phyloP scores from a whole-genome alignment of 768 basidiomycete species.

The Cyclocybe cylindracea region DNA sequence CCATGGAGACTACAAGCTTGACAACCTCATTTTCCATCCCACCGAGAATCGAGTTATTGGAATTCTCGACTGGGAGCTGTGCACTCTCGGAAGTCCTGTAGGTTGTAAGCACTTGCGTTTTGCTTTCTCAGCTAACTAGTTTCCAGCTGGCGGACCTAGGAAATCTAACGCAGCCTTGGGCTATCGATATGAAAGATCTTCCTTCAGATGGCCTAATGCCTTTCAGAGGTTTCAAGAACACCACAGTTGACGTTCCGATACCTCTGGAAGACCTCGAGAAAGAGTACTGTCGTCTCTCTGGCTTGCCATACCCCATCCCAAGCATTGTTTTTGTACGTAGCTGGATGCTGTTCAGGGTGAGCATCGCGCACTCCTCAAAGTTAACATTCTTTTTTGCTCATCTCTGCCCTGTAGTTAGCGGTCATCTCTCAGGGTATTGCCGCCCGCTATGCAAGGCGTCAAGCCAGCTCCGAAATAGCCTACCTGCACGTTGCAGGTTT shows the following conservation, averaged over 20 bases:
- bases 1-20: constrained; percentile 98
- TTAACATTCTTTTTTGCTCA: not conserved
- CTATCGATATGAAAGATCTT: constrained; percentile 46
- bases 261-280: constrained; percentile 72
- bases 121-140: not conserved
- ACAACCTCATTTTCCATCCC: constrained; percentile 94
- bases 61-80: constrained; percentile 97
- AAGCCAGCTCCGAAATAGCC: constrained; percentile 87
- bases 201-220: constrained; percentile 23
- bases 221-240: constrained; percentile 67
- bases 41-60: constrained; percentile 92
- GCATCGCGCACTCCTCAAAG: constrained; percentile 19
- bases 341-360: constrained; percentile 83
- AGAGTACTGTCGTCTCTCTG: constrained; percentile 73
- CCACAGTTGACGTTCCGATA: constrained; percentile 56
- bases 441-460: constrained; percentile 79
- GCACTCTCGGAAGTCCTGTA: constrained; percentile 91
- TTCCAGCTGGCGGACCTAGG: constrained; percentile 81
- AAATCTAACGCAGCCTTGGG: constrained; percentile 88
- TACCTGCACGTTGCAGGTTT: constrained; percentile 45
- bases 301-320: constrained; percentile 70
- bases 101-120: constrained; percentile 19
- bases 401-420: constrained; percentile 43
- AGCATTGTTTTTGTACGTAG: constrained; percentile 82
- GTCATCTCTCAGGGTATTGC: constrained; percentile 91